Conservation (phyloP, 805 yeast species). For the Candida tammaniensis region DNA sequence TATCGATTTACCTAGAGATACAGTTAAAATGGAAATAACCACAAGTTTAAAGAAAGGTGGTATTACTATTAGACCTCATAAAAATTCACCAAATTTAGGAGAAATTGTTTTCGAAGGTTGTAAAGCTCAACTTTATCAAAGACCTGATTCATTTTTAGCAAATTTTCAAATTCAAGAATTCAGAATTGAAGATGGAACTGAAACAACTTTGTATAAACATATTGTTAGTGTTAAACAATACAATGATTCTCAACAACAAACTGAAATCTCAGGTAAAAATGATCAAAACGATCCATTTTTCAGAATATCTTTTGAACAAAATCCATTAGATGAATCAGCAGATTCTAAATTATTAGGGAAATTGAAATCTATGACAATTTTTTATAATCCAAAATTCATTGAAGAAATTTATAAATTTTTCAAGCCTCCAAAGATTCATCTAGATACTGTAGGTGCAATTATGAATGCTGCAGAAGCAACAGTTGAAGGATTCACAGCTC, state of each 20-base stretch:
- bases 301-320: constrained; percentile 74
- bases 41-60: constrained; percentile 78
- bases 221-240: constrained; percentile 78
- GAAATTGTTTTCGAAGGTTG: constrained; percentile 83
- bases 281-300: constrained; percentile 62
- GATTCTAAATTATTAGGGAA: constrained; percentile 75
- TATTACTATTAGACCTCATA: constrained; percentile 51
- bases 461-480: constrained; percentile 95
- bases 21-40: constrained; percentile 62
- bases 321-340: constrained; percentile 82
- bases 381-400: constrained; percentile 80
- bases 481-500: constrained; percentile 84
- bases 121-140: constrained; percentile 63
- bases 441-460: constrained; percentile 85
- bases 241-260: constrained; percentile 21
- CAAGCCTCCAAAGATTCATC: constrained; percentile 80
- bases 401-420: constrained; percentile 76
- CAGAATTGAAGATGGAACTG: constrained; percentile 83
- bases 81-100: constrained; percentile 53
- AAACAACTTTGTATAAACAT: constrained; percentile 75
- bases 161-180: constrained; percentile 77
- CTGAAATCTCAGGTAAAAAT: constrained; percentile 7
- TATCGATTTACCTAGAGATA: constrained; percentile 68
- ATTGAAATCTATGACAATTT: constrained; percentile 82
- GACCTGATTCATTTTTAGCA: constrained; percentile 74